Evolutionary conservation across 2,329 filamentous ascomycete species (phyloP).

Genomic region (Microcera coccophila): DNA sequence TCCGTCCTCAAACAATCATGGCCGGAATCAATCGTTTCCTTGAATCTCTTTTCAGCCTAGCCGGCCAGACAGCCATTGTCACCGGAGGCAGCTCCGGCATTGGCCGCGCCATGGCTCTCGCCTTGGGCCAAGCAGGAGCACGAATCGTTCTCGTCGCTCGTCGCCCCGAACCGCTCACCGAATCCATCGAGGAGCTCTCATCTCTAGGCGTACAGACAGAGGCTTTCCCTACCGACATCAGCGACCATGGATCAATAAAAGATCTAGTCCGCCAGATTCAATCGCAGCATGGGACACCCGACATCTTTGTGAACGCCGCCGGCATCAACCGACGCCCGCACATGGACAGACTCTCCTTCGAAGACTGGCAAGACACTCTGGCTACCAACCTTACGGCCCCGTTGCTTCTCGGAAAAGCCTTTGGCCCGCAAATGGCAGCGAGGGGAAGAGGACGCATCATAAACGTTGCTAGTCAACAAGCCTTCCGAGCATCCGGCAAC

Average conservation of each 20-base stretch:
- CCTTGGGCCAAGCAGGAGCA: slow-evolving; percentile 29
- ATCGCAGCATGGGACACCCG: slow-evolving; percentile 21
- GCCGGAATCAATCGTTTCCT: too few species aligned
- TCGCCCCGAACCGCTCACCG: slow-evolving; percentile 19
- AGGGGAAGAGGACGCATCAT: slow-evolving; percentile 32
- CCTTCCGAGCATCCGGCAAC: slow-evolving; percentile 30
- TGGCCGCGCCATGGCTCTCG: slow-evolving; percentile 30
- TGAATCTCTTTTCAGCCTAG: slow-evolving; percentile 28
- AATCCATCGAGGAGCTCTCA: slow-evolving; percentile 22
- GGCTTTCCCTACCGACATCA: slow-evolving; percentile 16
- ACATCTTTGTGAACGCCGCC: slow-evolving; percentile 34
- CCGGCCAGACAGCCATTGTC: slow-evolving; percentile 28
- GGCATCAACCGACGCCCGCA: slow-evolving; percentile 29
- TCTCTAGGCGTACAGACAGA: slow-evolving; percentile 24
- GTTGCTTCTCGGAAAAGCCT: slow-evolving; percentile 30
- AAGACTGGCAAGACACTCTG: slow-evolving; percentile 30
- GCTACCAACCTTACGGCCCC: slow-evolving; percentile 33
- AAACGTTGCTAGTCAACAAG: slow-evolving; percentile 32
- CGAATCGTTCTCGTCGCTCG: slow-evolving; percentile 31
- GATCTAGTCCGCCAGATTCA: slow-evolving; percentile 19
- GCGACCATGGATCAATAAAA: slow-evolving; percentile 13
- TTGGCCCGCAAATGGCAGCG: slow-evolving; percentile 31
- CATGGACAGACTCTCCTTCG: slow-evolving; percentile 26
- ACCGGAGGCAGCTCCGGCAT: slow-evolving; percentile 36
- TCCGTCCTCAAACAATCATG: too few species aligned